Conservation (phyloP, 345 rosid species). For the Citrus mangshanensis region DNA sequence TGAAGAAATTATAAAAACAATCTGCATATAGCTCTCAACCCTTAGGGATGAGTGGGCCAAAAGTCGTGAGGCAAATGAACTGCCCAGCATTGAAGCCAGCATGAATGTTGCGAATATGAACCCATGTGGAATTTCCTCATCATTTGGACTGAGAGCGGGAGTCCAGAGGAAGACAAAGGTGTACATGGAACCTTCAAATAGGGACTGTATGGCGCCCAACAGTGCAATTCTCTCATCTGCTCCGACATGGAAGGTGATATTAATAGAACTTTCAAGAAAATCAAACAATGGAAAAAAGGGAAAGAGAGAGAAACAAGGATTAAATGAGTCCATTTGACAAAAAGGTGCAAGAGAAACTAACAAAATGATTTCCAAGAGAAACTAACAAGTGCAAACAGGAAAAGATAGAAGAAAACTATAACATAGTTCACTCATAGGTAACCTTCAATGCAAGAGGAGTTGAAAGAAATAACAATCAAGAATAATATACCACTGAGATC, state of each 20-base stretch:
- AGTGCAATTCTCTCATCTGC: slow-evolving; percentile 91
- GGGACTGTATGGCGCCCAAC: slow-evolving; percentile 91
- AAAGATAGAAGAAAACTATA: not conserved
- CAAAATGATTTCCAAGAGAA: not conserved
- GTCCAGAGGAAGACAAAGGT: slow-evolving; percentile 98
- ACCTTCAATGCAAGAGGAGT: not conserved
- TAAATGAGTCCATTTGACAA: not conserved
- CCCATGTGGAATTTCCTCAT: slow-evolving; percentile 92
- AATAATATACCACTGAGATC: not conserved
- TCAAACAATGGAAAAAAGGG: not conserved
- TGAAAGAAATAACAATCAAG: not conserved
- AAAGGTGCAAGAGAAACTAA: too few relatives aligned
- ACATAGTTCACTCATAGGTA: not conserved
- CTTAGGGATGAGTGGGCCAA: slow-evolving; percentile 57
- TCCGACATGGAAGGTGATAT: slow-evolving; percentile 11
- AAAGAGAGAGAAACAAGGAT: not conserved
- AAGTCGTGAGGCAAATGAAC: slow-evolving; percentile 88
- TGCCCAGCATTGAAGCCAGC: slow-evolving; percentile 95
- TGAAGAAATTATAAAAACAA: slow-evolving; percentile 70
- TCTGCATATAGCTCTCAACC: slow-evolving; percentile 95
- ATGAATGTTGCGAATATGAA: slow-evolving; percentile 94
- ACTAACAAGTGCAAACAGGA: not conserved
- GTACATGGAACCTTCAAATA: slow-evolving; percentile 99
- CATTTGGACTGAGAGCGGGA: slow-evolving; percentile 89
- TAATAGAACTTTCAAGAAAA: slow-evolving; percentile 4